Percentiles rank a stretch among this genome's conserved stretches.
Conservation (phyloP, 164 flowering plant genomes). For the Houttuynia cordata region DNA sequence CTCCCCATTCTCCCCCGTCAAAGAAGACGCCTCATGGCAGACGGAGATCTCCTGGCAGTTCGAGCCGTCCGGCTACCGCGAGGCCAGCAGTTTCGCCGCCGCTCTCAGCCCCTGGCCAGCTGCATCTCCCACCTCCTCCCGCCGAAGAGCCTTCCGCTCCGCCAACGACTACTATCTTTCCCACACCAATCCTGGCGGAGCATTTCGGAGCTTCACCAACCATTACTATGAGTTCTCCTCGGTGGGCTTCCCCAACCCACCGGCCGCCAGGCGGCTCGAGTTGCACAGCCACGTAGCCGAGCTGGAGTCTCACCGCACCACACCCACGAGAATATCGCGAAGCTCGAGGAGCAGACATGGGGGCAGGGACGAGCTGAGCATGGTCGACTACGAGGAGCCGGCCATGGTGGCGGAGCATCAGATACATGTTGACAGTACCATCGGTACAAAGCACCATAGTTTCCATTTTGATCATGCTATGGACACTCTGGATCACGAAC, state of each 20-base stretch:
- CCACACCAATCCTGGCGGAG: conserved; percentile 7
- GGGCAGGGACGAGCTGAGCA: conserved; percentile 20
- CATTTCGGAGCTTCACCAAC: conserved; percentile 17
- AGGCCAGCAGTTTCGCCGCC: conserved; percentile 29
- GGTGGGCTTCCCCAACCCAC: conserved; percentile 2
- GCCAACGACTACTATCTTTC: conserved; percentile 49
- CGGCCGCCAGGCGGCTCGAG: conserved; percentile 35
- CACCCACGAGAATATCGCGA: conserved; percentile 3
- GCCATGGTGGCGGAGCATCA: conserved; percentile 13
- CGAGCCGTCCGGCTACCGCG: conserved; percentile 40
- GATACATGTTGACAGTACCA: background rate
- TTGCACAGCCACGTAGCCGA: conserved; percentile 40
- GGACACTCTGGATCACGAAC: background rate
- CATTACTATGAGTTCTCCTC: conserved; percentile 21
- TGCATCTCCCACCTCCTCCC: conserved; percentile 7
- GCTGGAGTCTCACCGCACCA: conserved; percentile 4
- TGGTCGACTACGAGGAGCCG: conserved; percentile 11
- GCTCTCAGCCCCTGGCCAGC: conserved; percentile 52
- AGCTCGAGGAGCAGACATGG: conserved; percentile 2
- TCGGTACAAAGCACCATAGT: conserved; percentile 4
- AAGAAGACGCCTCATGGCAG: conserved; percentile 48
- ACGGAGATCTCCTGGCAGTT: conserved; percentile 63
- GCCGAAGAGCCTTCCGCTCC: conserved; percentile 17
- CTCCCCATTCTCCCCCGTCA: conserved; percentile 27
- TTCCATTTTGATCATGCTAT: background rate